phyloP scores from a whole-genome alignment of 2,329 filamentous ascomycete genomes.

The Scytalidium lignicola region DNA sequence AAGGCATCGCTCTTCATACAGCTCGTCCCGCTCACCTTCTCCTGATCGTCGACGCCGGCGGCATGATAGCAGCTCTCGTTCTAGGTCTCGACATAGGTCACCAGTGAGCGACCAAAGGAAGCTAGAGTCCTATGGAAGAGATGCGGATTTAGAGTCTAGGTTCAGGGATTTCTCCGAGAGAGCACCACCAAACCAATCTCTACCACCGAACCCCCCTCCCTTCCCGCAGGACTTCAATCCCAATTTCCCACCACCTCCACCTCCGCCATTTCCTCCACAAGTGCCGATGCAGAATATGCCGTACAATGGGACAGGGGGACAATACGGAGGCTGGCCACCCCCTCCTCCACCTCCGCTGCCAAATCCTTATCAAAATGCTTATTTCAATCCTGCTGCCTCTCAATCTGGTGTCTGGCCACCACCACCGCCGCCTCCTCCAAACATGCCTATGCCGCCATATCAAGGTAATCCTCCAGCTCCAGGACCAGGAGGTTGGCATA shows the following conservation, averaged over 20 bases:
- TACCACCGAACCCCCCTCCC: constrained; percentile 4
- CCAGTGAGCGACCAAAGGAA: constrained; percentile 2
- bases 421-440: constrained; percentile 14
- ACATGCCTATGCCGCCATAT: neutral
- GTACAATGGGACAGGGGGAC: constrained; percentile 9
- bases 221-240: constrained; percentile 20
- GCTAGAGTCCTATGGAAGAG: constrained; percentile 4
- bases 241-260: constrained; percentile 14
- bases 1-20: constrained; percentile 22
- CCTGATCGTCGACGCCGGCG: constrained; percentile 9
- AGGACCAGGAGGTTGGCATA: neutral
- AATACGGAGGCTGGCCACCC: constrained; percentile 14
- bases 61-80: constrained; percentile 7
- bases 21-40: constrained; percentile 23
- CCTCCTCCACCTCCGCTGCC: constrained; percentile 12
- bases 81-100: constrained; percentile 13
- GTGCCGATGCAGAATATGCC: constrained; percentile 13
- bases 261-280: constrained; percentile 18
- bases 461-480: too few species aligned
- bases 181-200: constrained; percentile 10
- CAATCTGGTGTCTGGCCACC: constrained; percentile 12
- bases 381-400: constrained; percentile 13
- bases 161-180: constrained; percentile 4
- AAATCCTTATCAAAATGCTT: constrained; percentile 12
- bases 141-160: neutral